A percentile compares a stretch with the other conserved stretches of the same genome.
phyloP scores from a whole-genome alignment of 2,329 filamentous ascomycete genomes.

The Aspergillaceae sp. region DNA sequence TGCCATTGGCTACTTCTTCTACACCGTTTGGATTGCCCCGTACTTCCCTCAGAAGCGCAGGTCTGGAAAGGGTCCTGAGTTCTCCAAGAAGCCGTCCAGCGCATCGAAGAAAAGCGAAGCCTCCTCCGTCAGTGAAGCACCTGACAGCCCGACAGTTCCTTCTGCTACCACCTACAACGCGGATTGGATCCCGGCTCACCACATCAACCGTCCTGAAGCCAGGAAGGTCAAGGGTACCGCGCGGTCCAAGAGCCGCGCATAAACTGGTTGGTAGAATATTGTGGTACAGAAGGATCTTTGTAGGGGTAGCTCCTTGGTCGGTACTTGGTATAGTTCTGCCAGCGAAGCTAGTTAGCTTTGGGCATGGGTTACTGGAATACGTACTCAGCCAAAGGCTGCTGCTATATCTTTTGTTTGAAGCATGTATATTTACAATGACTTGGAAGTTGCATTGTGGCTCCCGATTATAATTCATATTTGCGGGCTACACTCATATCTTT shows the following conservation, averaged over 20 bases:
- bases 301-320: not conserved
- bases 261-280: slow-evolving; percentile 9
- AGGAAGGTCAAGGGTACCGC: slow-evolving; percentile 49
- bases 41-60: slow-evolving; percentile 79
- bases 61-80: slow-evolving; percentile 55
- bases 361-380: slow-evolving; percentile 14
- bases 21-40: slow-evolving; percentile 93
- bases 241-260: slow-evolving; percentile 29
- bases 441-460: slow-evolving; percentile 9
- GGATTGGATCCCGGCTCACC: slow-evolving; percentile 85
- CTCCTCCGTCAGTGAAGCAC: slow-evolving; percentile 53
- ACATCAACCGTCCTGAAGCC: slow-evolving; percentile 76
- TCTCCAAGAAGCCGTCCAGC: slow-evolving; percentile 51
- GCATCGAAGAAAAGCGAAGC: slow-evolving; percentile 61
- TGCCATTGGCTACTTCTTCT: slow-evolving; percentile 87
- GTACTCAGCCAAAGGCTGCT: slow-evolving; percentile 9
- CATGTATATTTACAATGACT: slow-evolving; percentile 17
- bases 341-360: slow-evolving; percentile 5
- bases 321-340: slow-evolving; percentile 5
- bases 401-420: slow-evolving; percentile 9
- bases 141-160: slow-evolving; percentile 61
- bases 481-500: not conserved
- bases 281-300: not conserved
- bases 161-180: slow-evolving; percentile 73
- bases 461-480: not conserved